Conservation (phyloP, 164 flowering plant genomes). For the Echeveria elegans region DNA sequence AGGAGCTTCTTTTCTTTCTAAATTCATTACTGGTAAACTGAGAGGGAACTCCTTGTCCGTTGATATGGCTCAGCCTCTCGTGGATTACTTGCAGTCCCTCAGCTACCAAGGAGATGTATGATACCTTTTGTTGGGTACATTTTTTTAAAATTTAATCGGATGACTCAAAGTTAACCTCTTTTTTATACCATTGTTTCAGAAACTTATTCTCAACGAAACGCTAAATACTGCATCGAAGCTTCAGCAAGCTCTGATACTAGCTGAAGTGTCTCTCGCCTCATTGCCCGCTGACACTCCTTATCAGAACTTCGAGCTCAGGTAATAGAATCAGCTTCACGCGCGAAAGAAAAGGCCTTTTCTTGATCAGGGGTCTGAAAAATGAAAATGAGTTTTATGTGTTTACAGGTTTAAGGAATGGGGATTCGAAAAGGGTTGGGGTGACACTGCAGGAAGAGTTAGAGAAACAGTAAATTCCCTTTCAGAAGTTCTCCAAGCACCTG, state of each 20-base stretch:
- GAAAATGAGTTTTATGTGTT: not conserved
- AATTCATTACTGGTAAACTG: conserved; percentile 29
- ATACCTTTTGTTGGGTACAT: not conserved
- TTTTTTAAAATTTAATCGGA: no score
- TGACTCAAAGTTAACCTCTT: no score
- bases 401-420: conserved; percentile 54
- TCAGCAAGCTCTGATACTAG: conserved; percentile 29
- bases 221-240: conserved; percentile 17
- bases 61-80: conserved; percentile 32
- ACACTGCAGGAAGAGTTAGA: conserved; percentile 34
- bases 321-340: not conserved
- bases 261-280: conserved; percentile 29
- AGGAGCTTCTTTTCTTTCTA: conserved; percentile 37
- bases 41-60: not conserved
- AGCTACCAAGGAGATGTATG: conserved; percentile 16
- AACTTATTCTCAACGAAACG: conserved; percentile 34
- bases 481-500: conserved; percentile 42
- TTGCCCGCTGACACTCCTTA: conserved; percentile 30
- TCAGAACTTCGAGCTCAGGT: conserved; percentile 23
- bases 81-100: conserved; percentile 18
- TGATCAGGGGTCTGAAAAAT: not conserved
- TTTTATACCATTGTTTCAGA: conserved; percentile 16
- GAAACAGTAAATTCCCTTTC: conserved; percentile 33
- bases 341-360: not conserved
- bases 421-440: conserved; percentile 72